A percentile compares a stretch with the other conserved stretches of the same genome.
Conservation (phyloP, 805 yeast genomes). For the Nakazawaea peltata region DNA sequence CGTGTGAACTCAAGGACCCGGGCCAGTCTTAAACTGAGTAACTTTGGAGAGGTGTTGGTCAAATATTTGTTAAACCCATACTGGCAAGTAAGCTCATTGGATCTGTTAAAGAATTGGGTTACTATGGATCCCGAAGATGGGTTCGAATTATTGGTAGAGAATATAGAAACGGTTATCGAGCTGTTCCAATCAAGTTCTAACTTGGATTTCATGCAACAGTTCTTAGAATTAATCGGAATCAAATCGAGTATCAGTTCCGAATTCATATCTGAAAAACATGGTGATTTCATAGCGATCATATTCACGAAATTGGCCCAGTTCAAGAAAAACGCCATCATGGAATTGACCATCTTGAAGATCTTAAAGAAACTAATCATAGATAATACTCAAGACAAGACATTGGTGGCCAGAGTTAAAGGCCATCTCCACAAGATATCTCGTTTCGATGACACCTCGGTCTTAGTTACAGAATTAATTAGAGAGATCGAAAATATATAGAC, state of each 20-base stretch:
- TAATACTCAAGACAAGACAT: neutral
- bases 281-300: neutral
- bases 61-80: conserved; percentile 33
- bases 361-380: conserved; percentile 4
- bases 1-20: conserved; percentile 28
- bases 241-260: neutral
- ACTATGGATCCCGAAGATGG: conserved; percentile 1
- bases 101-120: conserved; percentile 22
- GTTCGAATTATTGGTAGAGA: neutral
- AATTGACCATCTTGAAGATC: conserved; percentile 5
- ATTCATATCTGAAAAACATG: neutral
- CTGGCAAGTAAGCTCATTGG: conserved; percentile 39
- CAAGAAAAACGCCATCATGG: conserved; percentile 5
- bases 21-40: conserved; percentile 20
- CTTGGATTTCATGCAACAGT: conserved; percentile 5
- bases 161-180: neutral
- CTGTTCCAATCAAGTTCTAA: conserved; percentile 2
- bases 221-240: conserved; percentile 5
- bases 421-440: neutral
- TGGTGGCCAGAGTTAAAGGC: neutral
- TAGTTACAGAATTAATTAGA: conserved; percentile 6
- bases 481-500: conserved; percentile 4
- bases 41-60: conserved; percentile 22
- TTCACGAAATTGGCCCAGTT: neutral
- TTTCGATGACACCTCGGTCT: conserved; percentile 4